Base-by-base conservation (phyloP, 352 stramenopile genomes). In the Phytophthora pinifolia region DNA sequence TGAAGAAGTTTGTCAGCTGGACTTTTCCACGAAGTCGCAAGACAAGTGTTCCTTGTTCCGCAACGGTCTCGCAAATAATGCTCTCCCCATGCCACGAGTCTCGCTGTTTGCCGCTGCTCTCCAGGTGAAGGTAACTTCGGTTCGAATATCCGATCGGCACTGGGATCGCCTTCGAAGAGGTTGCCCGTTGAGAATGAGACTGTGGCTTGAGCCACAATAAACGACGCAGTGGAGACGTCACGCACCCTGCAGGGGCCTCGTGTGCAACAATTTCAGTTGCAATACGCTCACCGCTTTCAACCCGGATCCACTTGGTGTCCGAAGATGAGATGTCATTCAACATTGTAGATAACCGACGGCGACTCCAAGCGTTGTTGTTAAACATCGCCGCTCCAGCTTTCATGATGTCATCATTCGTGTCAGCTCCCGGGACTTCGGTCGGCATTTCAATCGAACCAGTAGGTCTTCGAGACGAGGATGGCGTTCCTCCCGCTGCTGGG, bases 111-210 rank as follows among this genome's bases (percentile, higher is more conserved):
- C 65, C 75, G 30, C 68, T 73, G 50, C 71, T 90, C 42, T 94
- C 82, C 4, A 94, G 62, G 20, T 92, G 84, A 46, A 94, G 64
- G 55, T 89, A 94, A 38, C 82, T 92, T 22, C 83, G 76, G 61
- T 94, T 90, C 7, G 80, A 92, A 54, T 94, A 92, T 14, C 83
- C 84, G 48, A 94, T 94, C 0, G 84, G 84, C n/a, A 94, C 84
- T 13, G 83, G 81, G 46, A 92, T 92, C 6, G 82, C 72, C 46
- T 94, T 92, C 0, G 74, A 75, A 37, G 68, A 68, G 10, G 63
- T 67, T 31, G 56, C 35, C 1, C 38, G 59, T 48, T 71, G 65
- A 5, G 59, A 61, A 17, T 72, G 61, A 17, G 82, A 92, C 56
- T 85, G 79, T 6, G 82, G 82, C 35, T 88, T 86, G 2, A 94